Conservation (phyloP, 2,329 filamentous ascomycete genomes). For the Verticillium longisporum region DNA sequence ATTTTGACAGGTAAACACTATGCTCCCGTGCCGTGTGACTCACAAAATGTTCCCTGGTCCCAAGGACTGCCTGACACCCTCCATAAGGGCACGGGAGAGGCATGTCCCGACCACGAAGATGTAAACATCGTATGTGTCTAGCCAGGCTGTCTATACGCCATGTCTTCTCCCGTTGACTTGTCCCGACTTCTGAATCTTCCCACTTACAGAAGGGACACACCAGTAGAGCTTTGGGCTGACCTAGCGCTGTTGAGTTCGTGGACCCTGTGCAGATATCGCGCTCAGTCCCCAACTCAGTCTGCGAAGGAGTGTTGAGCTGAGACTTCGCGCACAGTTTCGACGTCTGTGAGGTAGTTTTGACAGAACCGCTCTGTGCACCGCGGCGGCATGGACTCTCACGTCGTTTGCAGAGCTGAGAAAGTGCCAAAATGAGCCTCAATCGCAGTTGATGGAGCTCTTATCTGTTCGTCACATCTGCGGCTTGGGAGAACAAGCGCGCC, state of each 20-base stretch:
- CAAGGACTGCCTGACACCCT: background rate
- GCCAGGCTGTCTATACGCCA: background rate
- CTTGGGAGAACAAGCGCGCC: conserved; percentile 13
- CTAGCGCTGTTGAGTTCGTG: background rate
- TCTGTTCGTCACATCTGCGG: conserved; percentile 9
- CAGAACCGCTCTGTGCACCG: background rate
- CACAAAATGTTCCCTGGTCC: background rate
- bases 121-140: background rate
- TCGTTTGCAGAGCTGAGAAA: conserved; percentile 11
- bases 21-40: background rate
- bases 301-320: background rate
- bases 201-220: background rate
- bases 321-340: background rate
- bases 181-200: background rate
- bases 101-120: background rate
- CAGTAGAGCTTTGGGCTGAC: no score
- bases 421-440: conserved; percentile 10
- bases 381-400: conserved; percentile 11
- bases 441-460: conserved; percentile 12
- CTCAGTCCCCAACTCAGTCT: background rate
- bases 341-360: background rate
- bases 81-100: background rate
- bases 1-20: background rate
- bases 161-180: background rate
- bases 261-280: background rate